A percentile compares a stretch with the other conserved stretches of the same genome.
Evolutionary conservation across 768 basidiomycete genomes (phyloP).

Genomic region (Kwoniella europaea): DNA sequence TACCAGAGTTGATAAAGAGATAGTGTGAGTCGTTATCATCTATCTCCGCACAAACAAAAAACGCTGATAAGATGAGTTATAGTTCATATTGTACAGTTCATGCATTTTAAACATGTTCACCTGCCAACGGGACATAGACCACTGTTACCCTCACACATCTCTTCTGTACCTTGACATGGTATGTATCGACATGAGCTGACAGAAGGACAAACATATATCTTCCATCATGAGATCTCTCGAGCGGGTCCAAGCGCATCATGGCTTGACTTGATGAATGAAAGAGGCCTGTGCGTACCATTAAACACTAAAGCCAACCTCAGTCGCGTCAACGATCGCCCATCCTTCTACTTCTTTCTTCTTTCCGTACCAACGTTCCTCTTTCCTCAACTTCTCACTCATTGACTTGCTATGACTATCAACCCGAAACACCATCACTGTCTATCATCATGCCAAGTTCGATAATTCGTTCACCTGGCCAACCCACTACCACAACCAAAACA

Average conservation of each 20-base stretch:
- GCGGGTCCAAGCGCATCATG: neutral
- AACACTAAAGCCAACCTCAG: neutral
- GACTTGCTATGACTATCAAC: too few species aligned
- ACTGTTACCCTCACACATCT: too few species aligned
- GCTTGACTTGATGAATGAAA: neutral
- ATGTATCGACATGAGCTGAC: too few species aligned
- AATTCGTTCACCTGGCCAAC: neutral
- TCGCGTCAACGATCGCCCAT: neutral
- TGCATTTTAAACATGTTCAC: conserved; percentile 7
- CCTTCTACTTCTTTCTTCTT: neutral
- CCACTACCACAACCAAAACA: neutral
- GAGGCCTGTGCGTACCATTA: neutral
- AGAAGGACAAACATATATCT: too few species aligned
- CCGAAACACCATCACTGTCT: neutral
- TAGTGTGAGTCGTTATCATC: conserved; percentile 6
- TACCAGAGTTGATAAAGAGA: conserved; percentile 46
- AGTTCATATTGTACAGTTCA: conserved; percentile 1
- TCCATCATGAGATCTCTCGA: too few species aligned
- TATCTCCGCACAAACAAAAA: neutral
- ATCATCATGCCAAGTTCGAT: neutral
- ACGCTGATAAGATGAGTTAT: neutral
- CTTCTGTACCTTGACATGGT: too few species aligned
- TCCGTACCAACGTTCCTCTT: neutral
- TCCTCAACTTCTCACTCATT: neutral
- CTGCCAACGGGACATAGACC: too few species aligned